phyloP scores from a whole-genome alignment of 768 basidiomycete genomes.

The Tremella mesenterica region DNA sequence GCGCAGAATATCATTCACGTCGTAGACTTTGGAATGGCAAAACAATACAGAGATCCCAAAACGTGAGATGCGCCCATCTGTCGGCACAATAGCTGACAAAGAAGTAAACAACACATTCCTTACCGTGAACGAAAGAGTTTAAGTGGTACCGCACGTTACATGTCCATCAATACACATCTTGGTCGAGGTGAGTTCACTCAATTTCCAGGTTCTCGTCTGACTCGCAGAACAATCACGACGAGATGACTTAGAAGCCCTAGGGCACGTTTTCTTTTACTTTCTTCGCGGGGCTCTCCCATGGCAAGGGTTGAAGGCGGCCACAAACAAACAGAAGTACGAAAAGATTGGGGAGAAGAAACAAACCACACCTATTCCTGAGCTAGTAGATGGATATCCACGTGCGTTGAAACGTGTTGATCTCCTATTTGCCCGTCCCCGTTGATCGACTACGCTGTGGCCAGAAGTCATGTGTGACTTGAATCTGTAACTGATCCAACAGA shows the following conservation, averaged over 20 bases:
- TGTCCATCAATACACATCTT: slow-evolving; percentile 99
- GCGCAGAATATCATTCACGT: slow-evolving; percentile 62
- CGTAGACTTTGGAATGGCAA: slow-evolving; percentile 99
- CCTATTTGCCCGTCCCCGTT: background rate
- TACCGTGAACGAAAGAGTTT: slow-evolving; percentile 97
- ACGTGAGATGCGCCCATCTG: slow-evolving; percentile 47
- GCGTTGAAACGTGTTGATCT: slow-evolving; percentile 2
- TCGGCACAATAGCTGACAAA: background rate
- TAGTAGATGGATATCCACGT: slow-evolving; percentile 82
- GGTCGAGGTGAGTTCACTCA: slow-evolving; percentile 68
- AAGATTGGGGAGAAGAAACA: slow-evolving; percentile 99
- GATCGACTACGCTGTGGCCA: background rate
- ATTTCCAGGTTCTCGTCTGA: background rate
- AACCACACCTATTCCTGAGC: slow-evolving; percentile 91
- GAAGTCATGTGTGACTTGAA: too few relatives aligned
- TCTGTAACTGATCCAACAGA: slow-evolving; percentile 50
- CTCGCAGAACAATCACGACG: slow-evolving; percentile 60
- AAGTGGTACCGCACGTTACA: slow-evolving; percentile 95
- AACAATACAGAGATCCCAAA: slow-evolving; percentile 98
- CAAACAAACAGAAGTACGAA: slow-evolving; percentile 99
- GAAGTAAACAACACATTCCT: slow-evolving; percentile 89
- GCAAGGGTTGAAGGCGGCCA: slow-evolving; percentile 98
- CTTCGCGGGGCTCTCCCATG: slow-evolving; percentile 91
- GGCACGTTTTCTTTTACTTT: slow-evolving; percentile 99
- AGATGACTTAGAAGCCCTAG: slow-evolving; percentile 97